Base-by-base conservation (phyloP, 352 stramenopile species). In the Pythium folliculosum region DNA sequence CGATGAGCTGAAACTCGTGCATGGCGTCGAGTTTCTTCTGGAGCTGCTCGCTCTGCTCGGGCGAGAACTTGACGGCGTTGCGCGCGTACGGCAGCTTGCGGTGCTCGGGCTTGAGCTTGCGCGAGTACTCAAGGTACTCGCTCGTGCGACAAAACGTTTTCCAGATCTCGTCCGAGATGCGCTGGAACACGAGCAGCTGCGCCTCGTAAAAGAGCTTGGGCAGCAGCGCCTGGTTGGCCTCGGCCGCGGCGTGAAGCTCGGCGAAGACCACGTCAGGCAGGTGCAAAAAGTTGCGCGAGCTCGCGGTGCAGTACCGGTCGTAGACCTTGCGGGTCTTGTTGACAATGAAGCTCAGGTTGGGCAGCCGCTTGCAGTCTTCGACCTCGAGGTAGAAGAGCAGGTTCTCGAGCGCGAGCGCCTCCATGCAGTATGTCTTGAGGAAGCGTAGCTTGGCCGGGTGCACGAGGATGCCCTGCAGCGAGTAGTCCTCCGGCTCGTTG, bases 401-500 rank as follows among this genome's bases (percentile, higher is more conserved):
- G 47, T 94, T 94, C 65, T 94, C 86, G 23, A 92, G 62, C n/a
- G 82, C 78, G 5, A 94, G 60, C 21, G 85, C 86, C 53, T 94
- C 84, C 75, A 94, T 91, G 61, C 86, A 94, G 60, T 90, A 94
- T n/a, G 81, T 90, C 63, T 94, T 94, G 67, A 94, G 81, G 50
- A 92, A 94, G 0, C 83, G 82, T 19, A 92, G 59, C 63, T 92
- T 94, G 30, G 82, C 78, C n/a, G 85, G 81, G 54, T 94, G 82
- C 2, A 69, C 70, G n/a, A 94, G 61, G 25, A 92, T 82, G 0
- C 71, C 83, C 23, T 78, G 22, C 1, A 94, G 78, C 43, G 84
- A 84, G 51, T 78, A 91, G 51, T 89, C 81, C n/a, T 90, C 82
- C 0, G 64, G 58, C 47, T 60, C 50, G 55, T 23, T 80, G 66